Conservation (phyloP, 2,329 filamentous ascomycete species). For the Diaporthe sp. region DNA sequence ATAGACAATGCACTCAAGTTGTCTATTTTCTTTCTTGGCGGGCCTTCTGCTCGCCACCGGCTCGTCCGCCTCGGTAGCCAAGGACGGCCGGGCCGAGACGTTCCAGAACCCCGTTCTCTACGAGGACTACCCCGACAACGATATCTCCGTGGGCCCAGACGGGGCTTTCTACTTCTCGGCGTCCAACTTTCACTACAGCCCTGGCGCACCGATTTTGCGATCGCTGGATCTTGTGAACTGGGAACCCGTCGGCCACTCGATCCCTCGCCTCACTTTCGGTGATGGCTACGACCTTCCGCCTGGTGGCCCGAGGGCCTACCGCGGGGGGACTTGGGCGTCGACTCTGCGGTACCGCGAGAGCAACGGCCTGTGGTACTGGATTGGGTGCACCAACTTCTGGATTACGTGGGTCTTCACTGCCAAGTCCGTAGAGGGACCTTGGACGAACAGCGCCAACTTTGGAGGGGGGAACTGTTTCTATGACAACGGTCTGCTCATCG, state of each 20-base stretch:
- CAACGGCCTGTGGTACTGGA: slow-evolving; percentile 68
- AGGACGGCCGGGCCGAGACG: slow-evolving; percentile 6
- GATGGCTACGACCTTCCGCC: slow-evolving; percentile 61
- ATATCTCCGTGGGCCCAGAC: slow-evolving; percentile 20
- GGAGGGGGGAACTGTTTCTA: slow-evolving; percentile 65
- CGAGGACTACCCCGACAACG: slow-evolving; percentile 53
- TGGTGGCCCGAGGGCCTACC: slow-evolving; percentile 59
- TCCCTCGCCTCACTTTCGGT: slow-evolving; percentile 61
- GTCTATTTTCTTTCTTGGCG: background rate
- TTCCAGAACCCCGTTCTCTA: slow-evolving; percentile 47
- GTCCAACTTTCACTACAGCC: slow-evolving; percentile 33
- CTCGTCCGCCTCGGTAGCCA: slow-evolving; percentile 1
- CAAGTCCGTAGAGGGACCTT: slow-evolving; percentile 56
- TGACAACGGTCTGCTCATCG: slow-evolving; percentile 70
- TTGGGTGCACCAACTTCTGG: slow-evolving; percentile 66
- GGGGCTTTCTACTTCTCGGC: slow-evolving; percentile 28
- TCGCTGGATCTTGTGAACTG: slow-evolving; percentile 70
- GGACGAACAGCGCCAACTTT: slow-evolving; percentile 55
- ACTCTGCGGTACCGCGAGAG: slow-evolving; percentile 65
- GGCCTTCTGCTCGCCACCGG: slow-evolving; percentile 1
- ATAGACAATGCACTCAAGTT: slow-evolving; percentile 24
- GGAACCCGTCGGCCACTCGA: slow-evolving; percentile 60
- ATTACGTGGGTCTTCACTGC: slow-evolving; percentile 69
- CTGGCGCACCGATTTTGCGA: slow-evolving; percentile 67
- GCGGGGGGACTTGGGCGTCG: slow-evolving; percentile 69